Evolutionary conservation across 768 basidiomycete genomes (phyloP).

Genomic region (Solioccasus polychromus): DNA sequence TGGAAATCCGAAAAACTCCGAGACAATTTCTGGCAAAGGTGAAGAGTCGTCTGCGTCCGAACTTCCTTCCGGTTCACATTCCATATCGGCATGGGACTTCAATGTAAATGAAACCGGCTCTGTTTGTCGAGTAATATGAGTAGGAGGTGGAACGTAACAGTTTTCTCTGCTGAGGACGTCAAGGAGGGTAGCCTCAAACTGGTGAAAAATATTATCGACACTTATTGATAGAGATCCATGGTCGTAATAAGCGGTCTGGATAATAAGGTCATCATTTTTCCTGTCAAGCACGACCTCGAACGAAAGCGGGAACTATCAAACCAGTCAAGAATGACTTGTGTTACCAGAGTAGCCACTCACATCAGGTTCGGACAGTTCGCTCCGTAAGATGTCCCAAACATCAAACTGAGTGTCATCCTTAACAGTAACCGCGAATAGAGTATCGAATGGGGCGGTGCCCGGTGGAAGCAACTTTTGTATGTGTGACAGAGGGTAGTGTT

Average conservation of each 20-base stretch:
- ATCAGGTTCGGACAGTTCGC: constrained; percentile 32
- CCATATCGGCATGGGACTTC: background rate
- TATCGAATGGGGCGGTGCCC: constrained; percentile 25
- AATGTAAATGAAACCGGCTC: background rate
- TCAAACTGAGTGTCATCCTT: constrained; percentile 20
- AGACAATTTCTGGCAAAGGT: constrained; percentile 15
- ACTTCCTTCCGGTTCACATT: background rate
- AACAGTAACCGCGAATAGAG: constrained; percentile 30
- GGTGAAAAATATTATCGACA: constrained; percentile 20
- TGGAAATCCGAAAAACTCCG: constrained; percentile 16
- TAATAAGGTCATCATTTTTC: constrained; percentile 11
- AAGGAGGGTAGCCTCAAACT: constrained; percentile 26
- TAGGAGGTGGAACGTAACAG: background rate
- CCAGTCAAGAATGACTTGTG: background rate
- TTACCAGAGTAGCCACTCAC: constrained; percentile 14
- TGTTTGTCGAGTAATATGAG: background rate
- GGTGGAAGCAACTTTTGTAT: constrained; percentile 32
- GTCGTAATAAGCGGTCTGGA: constrained; percentile 24
- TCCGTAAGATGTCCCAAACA: constrained; percentile 25
- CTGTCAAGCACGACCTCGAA: constrained; percentile 26
- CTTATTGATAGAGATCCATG: constrained; percentile 12
- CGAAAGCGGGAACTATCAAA: constrained; percentile 21
- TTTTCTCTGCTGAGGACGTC: constrained; percentile 10
- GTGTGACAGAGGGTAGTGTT: constrained; percentile 29
- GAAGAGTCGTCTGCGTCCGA: constrained; percentile 2